Percentiles rank a stretch among this genome's conserved stretches.
These are phyloP conservation scores for Alternaria dauci DNA, from an alignment of 2,329 filamentous ascomycete genomes.

Conservation along the genomic window DNA sequence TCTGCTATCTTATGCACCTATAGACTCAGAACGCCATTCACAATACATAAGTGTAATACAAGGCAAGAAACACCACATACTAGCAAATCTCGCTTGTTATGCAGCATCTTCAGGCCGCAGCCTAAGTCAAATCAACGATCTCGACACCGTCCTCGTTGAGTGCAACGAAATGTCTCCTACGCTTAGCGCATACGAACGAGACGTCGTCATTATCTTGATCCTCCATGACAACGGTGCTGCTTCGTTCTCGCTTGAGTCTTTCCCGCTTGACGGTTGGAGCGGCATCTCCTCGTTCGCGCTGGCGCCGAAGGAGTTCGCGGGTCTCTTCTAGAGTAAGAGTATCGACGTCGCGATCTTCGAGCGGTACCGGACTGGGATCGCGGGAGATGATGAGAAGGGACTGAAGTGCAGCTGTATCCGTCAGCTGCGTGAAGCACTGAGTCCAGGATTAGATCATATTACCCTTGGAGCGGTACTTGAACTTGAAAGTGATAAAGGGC, in stretches of 20 bases:
- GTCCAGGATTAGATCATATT: background rate
- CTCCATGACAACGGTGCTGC: background rate
- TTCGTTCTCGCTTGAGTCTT: slow-evolving; percentile 21
- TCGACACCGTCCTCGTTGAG: slow-evolving; percentile 26
- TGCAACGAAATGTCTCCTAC: background rate
- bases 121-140: slow-evolving; percentile 31
- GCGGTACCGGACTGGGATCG: slow-evolving; percentile 33
- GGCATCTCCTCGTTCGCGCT: slow-evolving; percentile 13
- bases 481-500: slow-evolving; percentile 5
- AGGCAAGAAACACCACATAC: background rate
- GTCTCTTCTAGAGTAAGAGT: slow-evolving; percentile 24
- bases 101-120: background rate
- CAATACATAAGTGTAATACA: background rate
- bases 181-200: slow-evolving; percentile 21
- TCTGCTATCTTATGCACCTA: background rate
- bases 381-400: slow-evolving; percentile 44
- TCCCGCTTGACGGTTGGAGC: slow-evolving; percentile 16
- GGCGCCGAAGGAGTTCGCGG: slow-evolving; percentile 27
- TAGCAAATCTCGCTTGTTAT: background rate
- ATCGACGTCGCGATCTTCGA: slow-evolving; percentile 25
- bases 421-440: no score
- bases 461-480: slow-evolving; percentile 36
- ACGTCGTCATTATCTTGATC: slow-evolving; percentile 17
- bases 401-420: slow-evolving; percentile 35
- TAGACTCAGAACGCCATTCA: background rate